Conservation (phyloP, 2,329 filamentous ascomycete genomes). For the Pseudogymnoascus sp. region DNA sequence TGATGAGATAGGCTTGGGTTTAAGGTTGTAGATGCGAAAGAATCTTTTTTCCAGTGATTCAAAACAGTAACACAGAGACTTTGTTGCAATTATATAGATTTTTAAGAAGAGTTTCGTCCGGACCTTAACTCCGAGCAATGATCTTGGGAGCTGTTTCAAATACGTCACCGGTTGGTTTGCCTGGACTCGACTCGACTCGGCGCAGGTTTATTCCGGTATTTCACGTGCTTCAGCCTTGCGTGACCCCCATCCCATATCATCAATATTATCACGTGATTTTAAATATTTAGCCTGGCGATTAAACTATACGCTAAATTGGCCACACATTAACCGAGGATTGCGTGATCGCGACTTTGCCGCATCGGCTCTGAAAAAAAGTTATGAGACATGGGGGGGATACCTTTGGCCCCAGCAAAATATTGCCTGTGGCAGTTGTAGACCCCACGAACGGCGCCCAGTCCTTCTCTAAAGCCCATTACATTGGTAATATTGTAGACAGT, state of each 20-base stretch:
- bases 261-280: neutral
- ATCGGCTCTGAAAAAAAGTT: slow-evolving; percentile 13
- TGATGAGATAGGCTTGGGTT: slow-evolving; percentile 20
- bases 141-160: neutral
- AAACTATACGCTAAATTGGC: slow-evolving; percentile 6
- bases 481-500: slow-evolving; percentile 4
- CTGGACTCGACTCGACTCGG: neutral
- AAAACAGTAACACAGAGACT: neutral
- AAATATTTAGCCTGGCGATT: neutral
- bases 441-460: slow-evolving; percentile 1
- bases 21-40: neutral
- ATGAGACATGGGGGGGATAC: slow-evolving; percentile 11
- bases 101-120: neutral
- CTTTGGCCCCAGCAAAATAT: slow-evolving; percentile 9
- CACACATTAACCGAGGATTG: neutral
- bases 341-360: slow-evolving; percentile 13
- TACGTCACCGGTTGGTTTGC: neutral
- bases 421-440: slow-evolving; percentile 3
- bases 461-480: neutral
- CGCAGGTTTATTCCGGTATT: neutral
- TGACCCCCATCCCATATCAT: neutral
- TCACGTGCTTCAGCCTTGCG: neutral
- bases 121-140: neutral
- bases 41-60: neutral
- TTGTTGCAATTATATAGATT: neutral